phyloP scores from a whole-genome alignment of 495 filamentous ascomycete genomes.

The Cenococcum geophilum region DNA sequence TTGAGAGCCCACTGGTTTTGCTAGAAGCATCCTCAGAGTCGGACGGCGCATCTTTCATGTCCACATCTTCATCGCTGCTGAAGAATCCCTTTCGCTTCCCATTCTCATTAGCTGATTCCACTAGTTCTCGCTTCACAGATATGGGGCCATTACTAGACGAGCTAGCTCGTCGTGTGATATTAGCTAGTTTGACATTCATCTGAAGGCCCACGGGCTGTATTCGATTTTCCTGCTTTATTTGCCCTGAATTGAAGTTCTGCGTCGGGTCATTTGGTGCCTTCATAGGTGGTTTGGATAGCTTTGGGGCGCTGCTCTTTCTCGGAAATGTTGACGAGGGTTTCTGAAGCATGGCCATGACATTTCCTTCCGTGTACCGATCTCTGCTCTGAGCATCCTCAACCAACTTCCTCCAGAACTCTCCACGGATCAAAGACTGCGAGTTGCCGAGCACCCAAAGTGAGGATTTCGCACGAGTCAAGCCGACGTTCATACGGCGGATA shows the following conservation, averaged over 20 bases:
- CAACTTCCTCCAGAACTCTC: constrained; percentile 81
- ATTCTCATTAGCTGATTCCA: constrained; percentile 3
- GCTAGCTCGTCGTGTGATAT: constrained; percentile 1
- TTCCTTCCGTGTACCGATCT: constrained; percentile 67
- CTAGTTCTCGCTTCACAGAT: background rate
- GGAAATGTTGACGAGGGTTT: constrained; percentile 38
- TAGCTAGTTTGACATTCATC: background rate
- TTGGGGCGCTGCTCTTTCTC: background rate
- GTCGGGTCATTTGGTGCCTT: background rate
- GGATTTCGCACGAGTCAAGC: constrained; percentile 89
- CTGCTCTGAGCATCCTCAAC: constrained; percentile 72
- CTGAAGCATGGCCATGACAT: constrained; percentile 50
- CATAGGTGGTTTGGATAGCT: background rate
- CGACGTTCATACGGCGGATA: constrained; percentile 99
- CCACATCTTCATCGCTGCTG: constrained; percentile 16
- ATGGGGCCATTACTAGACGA: background rate
- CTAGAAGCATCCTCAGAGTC: constrained; percentile 10
- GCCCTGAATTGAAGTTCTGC: background rate
- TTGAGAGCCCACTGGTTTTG: constrained; percentile 18
- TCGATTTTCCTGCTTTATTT: constrained; percentile 3
- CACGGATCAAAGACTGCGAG: constrained; percentile 73
- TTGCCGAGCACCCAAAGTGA: constrained; percentile 95
- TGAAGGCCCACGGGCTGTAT: background rate
- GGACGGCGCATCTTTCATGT: constrained; percentile 24
- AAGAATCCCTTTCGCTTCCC: constrained; percentile 14